phyloP scores from a whole-genome alignment of 257 asterid genomes.

The Euphrasia confusa region DNA sequence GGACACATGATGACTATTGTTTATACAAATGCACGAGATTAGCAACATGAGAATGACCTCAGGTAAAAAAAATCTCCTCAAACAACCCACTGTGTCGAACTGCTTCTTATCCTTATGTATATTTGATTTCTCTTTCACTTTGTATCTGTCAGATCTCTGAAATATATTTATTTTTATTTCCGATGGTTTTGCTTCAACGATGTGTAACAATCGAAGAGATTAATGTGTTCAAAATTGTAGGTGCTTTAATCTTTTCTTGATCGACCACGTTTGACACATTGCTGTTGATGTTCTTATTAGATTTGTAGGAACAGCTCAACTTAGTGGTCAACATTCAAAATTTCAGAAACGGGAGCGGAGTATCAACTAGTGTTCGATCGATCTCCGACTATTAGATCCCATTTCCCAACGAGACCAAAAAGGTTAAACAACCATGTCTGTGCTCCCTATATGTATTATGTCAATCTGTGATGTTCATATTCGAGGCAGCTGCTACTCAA shows the following conservation, averaged over 20 bases:
- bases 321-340: background rate
- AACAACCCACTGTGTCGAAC: too few species aligned
- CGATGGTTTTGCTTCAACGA: background rate
- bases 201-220: background rate
- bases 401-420: too few species aligned
- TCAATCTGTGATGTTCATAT: too few species aligned
- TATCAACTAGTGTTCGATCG: background rate
- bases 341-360: background rate
- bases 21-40: conserved; percentile 1
- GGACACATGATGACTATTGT: conserved; percentile 23
- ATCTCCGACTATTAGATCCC: background rate
- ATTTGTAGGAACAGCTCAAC: background rate
- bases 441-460: background rate
- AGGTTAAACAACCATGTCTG: too few species aligned
- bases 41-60: conserved; percentile 2
- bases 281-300: background rate
- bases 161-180: too few species aligned
- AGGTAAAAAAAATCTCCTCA: background rate
- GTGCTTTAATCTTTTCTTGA: background rate
- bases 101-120: too few species aligned
- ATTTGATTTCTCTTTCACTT: too few species aligned
- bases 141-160: too few species aligned
- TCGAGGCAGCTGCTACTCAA: too few species aligned
- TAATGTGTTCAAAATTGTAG: background rate
- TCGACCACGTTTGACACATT: background rate